Evolutionary conservation across 352 stramenopile species (phyloP), one percentile per base, ranked within the genome.

Genomic region (Phytophthora quininea): DNA sequence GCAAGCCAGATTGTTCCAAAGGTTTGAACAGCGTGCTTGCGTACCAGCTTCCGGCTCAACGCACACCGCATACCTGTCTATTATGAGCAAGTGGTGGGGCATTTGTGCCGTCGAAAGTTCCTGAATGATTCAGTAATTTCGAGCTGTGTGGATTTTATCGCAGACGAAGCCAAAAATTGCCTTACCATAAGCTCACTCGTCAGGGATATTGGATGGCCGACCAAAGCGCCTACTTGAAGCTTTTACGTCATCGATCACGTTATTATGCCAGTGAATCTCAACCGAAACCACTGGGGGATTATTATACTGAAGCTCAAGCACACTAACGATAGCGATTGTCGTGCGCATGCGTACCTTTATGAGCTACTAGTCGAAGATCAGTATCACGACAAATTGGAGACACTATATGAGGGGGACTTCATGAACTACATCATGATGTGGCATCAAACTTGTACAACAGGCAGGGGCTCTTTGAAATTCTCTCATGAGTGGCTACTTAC

Each of bases 51-150:
- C 40, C 40, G 40, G 8, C 40, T 19, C 9, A 19, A n/a, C 11
- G 5, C 35, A 11, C 35, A 40, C 35, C 35, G 35, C 8, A n/a
- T 3, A 4, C 15, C 40, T 14, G 3, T 47, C 3, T 15, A 24
- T 14, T 62, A 64, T 27, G 50, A 58, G 0, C 60, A 66, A 46
- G 31, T 62, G n/a, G 57, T 66, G 9, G 63, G 57, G 15, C 40
- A 19, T n/a, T 9, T 71, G 0, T 61, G 63, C 15, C 5, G 33
- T 31, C 33, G 51, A 1, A 52, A 10, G 6, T 58, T 43, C 47
- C 27, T 65, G 7, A 65, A 70, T 46, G 49, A 65, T 9, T 59
- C 33, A 14, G 27, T 6, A 3, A 33, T 69, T 4, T 12, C 53
- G 11, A 64, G 52, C 15, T 60, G 47, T 9, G 40, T 58, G 11